Percentiles rank a stretch among this genome's conserved stretches.
Evolutionary conservation across 345 rosid species (phyloP).

Genomic region (Erucastrum elatum): DNA sequence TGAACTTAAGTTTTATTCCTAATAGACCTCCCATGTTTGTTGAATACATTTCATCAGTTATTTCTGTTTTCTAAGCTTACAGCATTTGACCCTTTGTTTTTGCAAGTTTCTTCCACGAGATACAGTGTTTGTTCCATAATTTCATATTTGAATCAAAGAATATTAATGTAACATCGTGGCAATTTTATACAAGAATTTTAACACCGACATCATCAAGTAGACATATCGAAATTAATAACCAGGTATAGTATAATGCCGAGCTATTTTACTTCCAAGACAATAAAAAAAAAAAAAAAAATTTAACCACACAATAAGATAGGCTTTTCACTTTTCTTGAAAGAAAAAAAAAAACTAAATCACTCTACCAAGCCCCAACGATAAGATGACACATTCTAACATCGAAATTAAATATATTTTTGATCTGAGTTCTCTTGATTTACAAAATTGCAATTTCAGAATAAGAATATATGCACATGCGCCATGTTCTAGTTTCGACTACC

Average conservation of each 20-base stretch:
- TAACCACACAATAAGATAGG: constrained; percentile 6
- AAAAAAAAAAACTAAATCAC: not conserved
- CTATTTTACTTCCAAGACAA: constrained; percentile 8
- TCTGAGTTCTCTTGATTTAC: not conserved
- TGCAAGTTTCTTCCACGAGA: not conserved
- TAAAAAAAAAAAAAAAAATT: too few relatives aligned
- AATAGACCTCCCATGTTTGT: not conserved
- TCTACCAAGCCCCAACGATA: not conserved
- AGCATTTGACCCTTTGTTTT: not conserved
- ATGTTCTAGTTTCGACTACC: constrained; percentile 30
- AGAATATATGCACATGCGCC: constrained; percentile 34
- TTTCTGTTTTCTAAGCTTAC: not conserved
- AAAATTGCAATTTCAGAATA: constrained; percentile 1
- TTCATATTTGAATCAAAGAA: not conserved
- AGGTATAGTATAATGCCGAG: constrained; percentile 1
- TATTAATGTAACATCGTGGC: not conserved
- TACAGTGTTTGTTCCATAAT: not conserved
- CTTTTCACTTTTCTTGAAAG: not conserved
- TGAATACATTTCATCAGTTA: not conserved
- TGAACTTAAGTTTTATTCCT: too few relatives aligned
- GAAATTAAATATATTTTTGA: not conserved
- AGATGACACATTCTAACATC: constrained; percentile 10
- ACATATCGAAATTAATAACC: not conserved
- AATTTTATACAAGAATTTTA: not conserved
- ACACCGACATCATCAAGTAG: constrained; percentile 21